Evolutionary conservation across 257 asterid genomes (phyloP).

Genomic region (Solanum sejunctum): DNA sequence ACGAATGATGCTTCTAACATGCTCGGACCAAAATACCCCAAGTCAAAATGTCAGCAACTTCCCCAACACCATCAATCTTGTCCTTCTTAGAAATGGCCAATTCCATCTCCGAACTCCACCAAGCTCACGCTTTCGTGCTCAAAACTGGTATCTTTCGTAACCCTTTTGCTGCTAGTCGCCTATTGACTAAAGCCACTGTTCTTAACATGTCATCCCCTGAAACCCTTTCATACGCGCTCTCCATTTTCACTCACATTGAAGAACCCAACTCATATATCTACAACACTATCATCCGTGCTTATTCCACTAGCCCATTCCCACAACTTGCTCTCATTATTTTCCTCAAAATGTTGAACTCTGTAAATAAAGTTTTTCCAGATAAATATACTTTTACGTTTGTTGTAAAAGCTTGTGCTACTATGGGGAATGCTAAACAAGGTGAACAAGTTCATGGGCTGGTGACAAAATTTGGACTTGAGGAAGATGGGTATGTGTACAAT

Average conservation of each 20-base stretch:
- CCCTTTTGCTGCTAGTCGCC: conserved; percentile 21
- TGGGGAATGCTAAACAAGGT: conserved; percentile 4
- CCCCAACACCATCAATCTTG: conserved; percentile 8
- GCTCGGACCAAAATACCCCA: background rate
- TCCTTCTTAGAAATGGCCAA: conserved; percentile 16
- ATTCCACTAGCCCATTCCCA: conserved; percentile 14
- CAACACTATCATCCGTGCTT: conserved; percentile 25
- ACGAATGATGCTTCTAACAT: background rate
- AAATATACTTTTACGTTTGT: conserved; percentile 25
- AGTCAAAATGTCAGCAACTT: background rate
- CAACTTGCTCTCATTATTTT: conserved; percentile 5
- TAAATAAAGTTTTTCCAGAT: conserved; percentile 7
- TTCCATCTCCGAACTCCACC: conserved; percentile 17
- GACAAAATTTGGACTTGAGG: conserved; percentile 11
- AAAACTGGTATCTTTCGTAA: conserved; percentile 21
- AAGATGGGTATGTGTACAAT: conserved; percentile 17
- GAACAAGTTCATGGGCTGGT: conserved; percentile 17
- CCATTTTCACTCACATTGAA: conserved; percentile 12
- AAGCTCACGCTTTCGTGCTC: conserved; percentile 25
- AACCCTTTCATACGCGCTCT: conserved; percentile 18
- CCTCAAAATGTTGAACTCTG: conserved; percentile 13
- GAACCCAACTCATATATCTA: conserved; percentile 19
- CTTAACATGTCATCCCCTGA: background rate
- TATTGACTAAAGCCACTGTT: conserved; percentile 11
- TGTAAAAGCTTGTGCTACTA: conserved; percentile 27